Conservation (phyloP, 495 filamentous ascomycete genomes). For the Penicillium coprophilum region DNA sequence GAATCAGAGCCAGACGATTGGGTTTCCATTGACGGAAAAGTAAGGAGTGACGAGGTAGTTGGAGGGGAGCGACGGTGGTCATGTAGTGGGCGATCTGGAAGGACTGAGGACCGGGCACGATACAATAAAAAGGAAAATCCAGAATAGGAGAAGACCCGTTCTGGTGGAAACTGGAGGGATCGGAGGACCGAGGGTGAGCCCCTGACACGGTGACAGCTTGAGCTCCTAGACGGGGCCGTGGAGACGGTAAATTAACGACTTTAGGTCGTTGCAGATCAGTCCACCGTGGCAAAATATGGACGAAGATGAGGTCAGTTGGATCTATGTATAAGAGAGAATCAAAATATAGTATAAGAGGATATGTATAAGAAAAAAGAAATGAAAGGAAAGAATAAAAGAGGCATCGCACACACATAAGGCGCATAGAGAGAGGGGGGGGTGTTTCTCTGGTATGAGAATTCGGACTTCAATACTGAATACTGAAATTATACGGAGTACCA, state of each 20-base stretch:
- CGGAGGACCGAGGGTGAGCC: conserved; percentile 38
- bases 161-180: conserved; percentile 33
- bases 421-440: neutral
- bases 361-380: neutral
- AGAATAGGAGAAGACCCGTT: conserved; percentile 43
- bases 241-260: conserved; percentile 40
- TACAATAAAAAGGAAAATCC: conserved; percentile 39
- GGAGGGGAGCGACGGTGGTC: conserved; percentile 22
- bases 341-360: conserved; percentile 1
- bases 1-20: conserved; percentile 11
- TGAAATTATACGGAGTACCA: neutral
- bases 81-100: conserved; percentile 35
- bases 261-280: conserved; percentile 32
- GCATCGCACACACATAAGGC: neutral
- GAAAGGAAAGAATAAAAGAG: neutral
- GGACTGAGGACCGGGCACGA: conserved; percentile 38
- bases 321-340: conserved; percentile 1
- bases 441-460: neutral
- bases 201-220: conserved; percentile 49
- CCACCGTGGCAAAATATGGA: conserved; percentile 23
- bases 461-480: neutral
- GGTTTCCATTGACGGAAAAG: conserved; percentile 17
- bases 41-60: conserved; percentile 36
- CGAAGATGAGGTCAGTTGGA: conserved; percentile 1
- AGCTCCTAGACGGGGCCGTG: conserved; percentile 41